Evolutionary conservation across 163 green algal species (phyloP).

Genomic region (Chlorella variabilis): DNA sequence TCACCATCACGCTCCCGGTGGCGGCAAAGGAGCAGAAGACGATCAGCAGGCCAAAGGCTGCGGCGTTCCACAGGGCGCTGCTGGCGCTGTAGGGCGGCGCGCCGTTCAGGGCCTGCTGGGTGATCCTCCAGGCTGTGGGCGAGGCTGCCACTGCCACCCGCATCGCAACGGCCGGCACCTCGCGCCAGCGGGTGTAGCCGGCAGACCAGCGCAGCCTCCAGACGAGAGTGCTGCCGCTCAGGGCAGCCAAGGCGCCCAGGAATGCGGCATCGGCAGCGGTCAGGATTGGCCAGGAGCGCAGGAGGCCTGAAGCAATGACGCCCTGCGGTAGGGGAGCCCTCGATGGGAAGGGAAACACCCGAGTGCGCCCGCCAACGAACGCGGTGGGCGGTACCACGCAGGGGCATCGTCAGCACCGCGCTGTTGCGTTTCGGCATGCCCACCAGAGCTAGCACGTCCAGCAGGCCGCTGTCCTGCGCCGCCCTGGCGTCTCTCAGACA

Average conservation of each 20-base stretch:
- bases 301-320: neutral
- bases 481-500: neutral
- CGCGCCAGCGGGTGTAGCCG: neutral
- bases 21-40: conserved; percentile 8
- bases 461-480: neutral
- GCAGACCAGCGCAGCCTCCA: neutral
- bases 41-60: neutral
- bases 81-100: neutral
- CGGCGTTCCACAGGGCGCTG: neutral
- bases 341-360: no score
- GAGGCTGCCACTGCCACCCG: conserved; percentile 12
- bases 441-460: neutral
- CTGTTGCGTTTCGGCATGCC: neutral
- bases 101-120: neutral
- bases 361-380: no score
- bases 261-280: neutral
- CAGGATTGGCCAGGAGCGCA: neutral
- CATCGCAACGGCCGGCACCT: neutral
- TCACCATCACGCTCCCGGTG: conserved; percentile 18
- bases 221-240: neutral
- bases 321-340: no score
- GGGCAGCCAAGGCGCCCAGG: neutral
- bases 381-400: no score
- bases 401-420: no score
- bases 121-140: conserved; percentile 12